These are phyloP conservation scores for Epichloe sylvatica DNA, from an alignment of 2,329 filamentous ascomycete genomes.

Conservation along the genomic window DNA sequence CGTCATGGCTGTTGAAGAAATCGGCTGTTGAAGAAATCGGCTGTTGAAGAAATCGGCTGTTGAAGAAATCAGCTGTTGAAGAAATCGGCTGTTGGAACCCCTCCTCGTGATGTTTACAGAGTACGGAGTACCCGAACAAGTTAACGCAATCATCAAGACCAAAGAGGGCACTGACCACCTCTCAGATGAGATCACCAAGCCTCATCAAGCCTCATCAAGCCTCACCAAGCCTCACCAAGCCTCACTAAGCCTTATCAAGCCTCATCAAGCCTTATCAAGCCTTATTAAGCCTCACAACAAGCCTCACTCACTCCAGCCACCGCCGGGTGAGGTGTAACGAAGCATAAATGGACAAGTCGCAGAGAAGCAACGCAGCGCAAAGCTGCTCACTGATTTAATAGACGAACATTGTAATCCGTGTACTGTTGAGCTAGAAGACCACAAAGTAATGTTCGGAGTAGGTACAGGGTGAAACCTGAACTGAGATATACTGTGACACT, in stretches of 20 bases:
- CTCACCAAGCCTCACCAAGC: too few relatives aligned
- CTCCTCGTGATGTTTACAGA: neutral
- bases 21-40: neutral
- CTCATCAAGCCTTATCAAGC: neutral
- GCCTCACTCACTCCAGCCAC: neutral
- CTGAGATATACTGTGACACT: neutral
- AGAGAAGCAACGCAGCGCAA: too few relatives aligned
- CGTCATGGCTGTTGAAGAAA: conserved; percentile 1
- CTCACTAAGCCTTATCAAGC: too few relatives aligned
- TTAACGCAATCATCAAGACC: neutral
- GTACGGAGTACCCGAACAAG: neutral
- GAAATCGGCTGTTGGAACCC: neutral
- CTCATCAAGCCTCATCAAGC: neutral
- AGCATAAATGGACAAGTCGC: neutral
- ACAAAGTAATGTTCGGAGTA: neutral
- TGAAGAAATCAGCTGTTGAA: neutral
- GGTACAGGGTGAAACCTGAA: neutral
- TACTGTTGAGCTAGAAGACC: neutral
- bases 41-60: neutral
- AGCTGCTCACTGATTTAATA: too few relatives aligned
- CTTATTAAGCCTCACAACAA: neutral
- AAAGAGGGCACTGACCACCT: neutral
- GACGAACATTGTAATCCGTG: too few relatives aligned
- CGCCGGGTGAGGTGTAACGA: neutral
- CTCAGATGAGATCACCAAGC: neutral